Conservation (phyloP, 257 asterid species). For the Penstemon eatonii region DNA sequence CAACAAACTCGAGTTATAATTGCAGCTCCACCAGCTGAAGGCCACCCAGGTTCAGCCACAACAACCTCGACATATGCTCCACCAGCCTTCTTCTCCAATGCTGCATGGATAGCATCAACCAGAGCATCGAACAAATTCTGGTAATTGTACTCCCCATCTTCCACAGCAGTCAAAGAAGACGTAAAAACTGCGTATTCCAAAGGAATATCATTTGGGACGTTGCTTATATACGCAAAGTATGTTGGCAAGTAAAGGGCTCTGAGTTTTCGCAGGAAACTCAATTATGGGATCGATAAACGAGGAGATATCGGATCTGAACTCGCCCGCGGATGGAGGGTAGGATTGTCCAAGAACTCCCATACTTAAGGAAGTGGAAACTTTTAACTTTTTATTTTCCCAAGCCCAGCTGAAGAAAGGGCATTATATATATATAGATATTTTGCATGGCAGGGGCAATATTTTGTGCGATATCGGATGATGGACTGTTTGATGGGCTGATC, state of each 20-base stretch:
- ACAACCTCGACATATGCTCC: conserved; percentile 27
- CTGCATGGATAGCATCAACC: conserved; percentile 44
- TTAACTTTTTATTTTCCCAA: conserved; percentile 17
- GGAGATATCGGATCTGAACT: not conserved
- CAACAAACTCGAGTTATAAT: conserved; percentile 42
- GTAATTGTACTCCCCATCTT: conserved; percentile 21
- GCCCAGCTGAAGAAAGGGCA: conserved; percentile 22
- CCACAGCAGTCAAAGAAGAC: not conserved
- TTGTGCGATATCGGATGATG: conserved; percentile 7
- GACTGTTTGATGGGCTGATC: conserved; percentile 19
- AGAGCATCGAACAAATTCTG: conserved; percentile 51
- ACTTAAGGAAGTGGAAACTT: conserved; percentile 35
- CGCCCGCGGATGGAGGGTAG: conserved; percentile 47
- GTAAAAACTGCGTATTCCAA: conserved; percentile 32
- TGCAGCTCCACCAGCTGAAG: conserved; percentile 39
- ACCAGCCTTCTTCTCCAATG: conserved; percentile 41
- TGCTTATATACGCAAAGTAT: conserved; percentile 13
- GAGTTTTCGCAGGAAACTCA: conserved; percentile 21
- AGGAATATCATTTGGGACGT: not conserved
- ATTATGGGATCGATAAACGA: conserved; percentile 29
- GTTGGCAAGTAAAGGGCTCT: conserved; percentile 33
- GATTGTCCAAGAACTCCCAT: conserved; percentile 28
- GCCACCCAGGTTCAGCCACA: conserved; percentile 69
- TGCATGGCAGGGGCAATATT: conserved; percentile 36
- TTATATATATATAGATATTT: conserved; percentile 31